Evolutionary conservation across 805 yeast species (phyloP).

Genomic region (Metschnikowia proteae): DNA sequence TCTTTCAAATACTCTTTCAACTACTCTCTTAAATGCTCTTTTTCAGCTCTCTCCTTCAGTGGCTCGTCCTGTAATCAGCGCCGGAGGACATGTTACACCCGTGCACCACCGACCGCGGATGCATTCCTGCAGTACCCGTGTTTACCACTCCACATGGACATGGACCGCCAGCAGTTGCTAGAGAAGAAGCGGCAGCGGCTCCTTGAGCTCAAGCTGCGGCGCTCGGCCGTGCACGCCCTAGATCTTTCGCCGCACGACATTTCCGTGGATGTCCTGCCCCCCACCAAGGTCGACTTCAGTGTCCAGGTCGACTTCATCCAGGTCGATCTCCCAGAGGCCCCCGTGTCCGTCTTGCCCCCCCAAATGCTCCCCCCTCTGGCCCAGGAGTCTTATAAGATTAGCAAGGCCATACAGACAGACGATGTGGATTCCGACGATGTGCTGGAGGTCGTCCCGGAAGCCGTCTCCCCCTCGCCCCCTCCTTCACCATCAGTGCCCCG

Average conservation of each 20-base stretch:
- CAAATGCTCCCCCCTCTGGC: background rate
- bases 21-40: too few relatives aligned
- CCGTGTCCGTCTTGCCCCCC: constrained; percentile 1
- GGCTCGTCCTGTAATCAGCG: too few relatives aligned
- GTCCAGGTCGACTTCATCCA: constrained; percentile 35
- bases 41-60: background rate
- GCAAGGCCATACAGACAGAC: constrained; percentile 24
- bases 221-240: constrained; percentile 14
- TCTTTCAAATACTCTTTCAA: too few relatives aligned
- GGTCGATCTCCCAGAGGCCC: constrained; percentile 19
- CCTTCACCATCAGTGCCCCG: background rate
- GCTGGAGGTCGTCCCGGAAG: background rate
- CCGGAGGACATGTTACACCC: background rate
- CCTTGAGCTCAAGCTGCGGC: constrained; percentile 24
- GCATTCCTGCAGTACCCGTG: constrained; percentile 13
- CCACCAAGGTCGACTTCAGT: constrained; percentile 22
- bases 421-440: background rate
- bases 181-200: constrained; percentile 40
- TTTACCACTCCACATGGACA: constrained; percentile 10
- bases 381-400: constrained; percentile 10
- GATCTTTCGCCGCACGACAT: constrained; percentile 12
- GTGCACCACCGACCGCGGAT: background rate
- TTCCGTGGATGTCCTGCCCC: background rate
- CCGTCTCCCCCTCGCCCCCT: background rate
- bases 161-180: constrained; percentile 37